Evolutionary conservation across 2,329 filamentous ascomycete genomes (phyloP), one percentile per base, ranked within the genome.

Genomic region (Cercospora sojina): DNA sequence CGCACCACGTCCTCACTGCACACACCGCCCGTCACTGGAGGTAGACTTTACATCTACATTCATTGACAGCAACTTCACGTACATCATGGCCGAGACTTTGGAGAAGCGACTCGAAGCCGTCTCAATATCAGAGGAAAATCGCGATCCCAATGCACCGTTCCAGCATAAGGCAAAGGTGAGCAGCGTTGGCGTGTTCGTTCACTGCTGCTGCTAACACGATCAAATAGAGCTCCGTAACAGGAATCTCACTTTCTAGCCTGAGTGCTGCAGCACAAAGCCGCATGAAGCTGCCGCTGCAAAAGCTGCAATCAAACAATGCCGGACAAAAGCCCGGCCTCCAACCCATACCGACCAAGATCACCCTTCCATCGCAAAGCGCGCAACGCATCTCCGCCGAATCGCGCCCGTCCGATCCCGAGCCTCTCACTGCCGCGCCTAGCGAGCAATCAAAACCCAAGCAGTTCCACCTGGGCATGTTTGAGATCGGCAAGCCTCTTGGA

Each of bases 401-500:
- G 67, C 69, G 68, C 16, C 72, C 72, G 3, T 76, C 74, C 55
- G 57, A 66, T 53, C 58, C 71, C 64, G 59, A 72, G 67, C 64
- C 73, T 71, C 49, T 69, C 16, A 3, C 35, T 31, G 66, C 66
- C 67, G 29, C 73, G 69, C 59, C 74, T 57, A 70, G 70, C 25
- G 64, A 70, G 25, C 68, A 65, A 63, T 79, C 81, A 3, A 83
- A 81, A 64, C 70, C 77, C 18, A 81, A 81, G 70, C 74, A 92
- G 72, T 93, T 93, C 80, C 92, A 96, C 77, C 87, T 97, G 3
- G 91, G 92, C 79, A 96, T 96, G 91, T 96, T 96, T 78, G 93
- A 97, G 79, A 96, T 96, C 70, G 91, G 91, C 43, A 90, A 92
- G 72, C 91, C 91, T 1, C 83, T 96, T 3, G 91, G 91, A 62